A percentile compares a stretch with the other conserved stretches of the same genome.
These are phyloP conservation scores for Ammopiptanthus mongolicus DNA, from an alignment of 306 rosid genomes.

Conservation along the genomic window DNA sequence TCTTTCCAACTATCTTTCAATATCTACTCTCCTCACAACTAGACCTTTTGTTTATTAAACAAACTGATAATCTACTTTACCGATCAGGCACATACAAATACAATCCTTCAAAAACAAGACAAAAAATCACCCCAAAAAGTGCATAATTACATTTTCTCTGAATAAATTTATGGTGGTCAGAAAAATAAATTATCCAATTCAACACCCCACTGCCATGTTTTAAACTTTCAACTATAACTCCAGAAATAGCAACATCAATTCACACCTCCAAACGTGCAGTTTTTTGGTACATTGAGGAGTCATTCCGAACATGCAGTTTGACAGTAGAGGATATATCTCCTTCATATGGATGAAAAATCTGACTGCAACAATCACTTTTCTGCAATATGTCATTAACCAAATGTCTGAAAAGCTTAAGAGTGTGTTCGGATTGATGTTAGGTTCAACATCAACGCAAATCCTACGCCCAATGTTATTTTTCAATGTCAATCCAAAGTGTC, in stretches of 20 bases:
- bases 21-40: background rate
- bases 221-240: background rate
- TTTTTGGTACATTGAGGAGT: background rate
- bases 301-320: background rate
- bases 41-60: background rate
- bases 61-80: background rate
- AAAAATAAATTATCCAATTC: background rate
- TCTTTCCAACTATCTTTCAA: background rate
- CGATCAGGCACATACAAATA: background rate
- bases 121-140: background rate
- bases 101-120: background rate
- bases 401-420: too few species aligned
- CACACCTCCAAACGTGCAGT: background rate
- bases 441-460: too few species aligned
- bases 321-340: background rate
- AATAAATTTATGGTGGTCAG: background rate
- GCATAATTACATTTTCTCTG: background rate
- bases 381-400: too few species aligned
- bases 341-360: background rate
- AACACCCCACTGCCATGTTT: too few species aligned
- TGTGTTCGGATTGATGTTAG: too few species aligned
- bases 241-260: background rate
- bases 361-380: background rate
- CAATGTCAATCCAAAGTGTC: too few species aligned
- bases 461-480: too few species aligned